Evolutionary conservation across 108 stramenopile species (phyloP).

Genomic region (Cyclotella distinguenda): DNA sequence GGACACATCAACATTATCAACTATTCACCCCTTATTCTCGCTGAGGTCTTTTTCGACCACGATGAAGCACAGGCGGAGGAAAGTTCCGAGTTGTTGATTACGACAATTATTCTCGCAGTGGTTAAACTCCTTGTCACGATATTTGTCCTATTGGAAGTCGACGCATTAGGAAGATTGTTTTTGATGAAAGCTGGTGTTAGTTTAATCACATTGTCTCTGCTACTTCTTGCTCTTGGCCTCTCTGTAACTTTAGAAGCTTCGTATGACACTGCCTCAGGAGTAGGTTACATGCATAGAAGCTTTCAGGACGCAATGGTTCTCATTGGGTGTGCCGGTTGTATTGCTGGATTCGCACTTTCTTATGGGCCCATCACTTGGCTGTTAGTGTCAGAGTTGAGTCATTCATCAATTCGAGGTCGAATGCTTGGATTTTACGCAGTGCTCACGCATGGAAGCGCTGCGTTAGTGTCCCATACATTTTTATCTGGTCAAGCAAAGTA

Average conservation of each 20-base stretch:
- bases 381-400: constrained; percentile 55
- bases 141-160: constrained; percentile 54
- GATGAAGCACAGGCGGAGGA: constrained; percentile 35
- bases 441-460: constrained; percentile 42
- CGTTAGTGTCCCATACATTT: constrained; percentile 46
- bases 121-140: constrained; percentile 52
- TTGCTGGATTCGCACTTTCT: constrained; percentile 54
- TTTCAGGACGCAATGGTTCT: constrained; percentile 35
- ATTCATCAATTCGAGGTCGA: constrained; percentile 50
- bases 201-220: constrained; percentile 40
- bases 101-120: constrained; percentile 57
- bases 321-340: constrained; percentile 45
- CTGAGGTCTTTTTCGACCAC: constrained; percentile 44
- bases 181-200: constrained; percentile 51
- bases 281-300: constrained; percentile 28
- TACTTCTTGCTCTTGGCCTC: constrained; percentile 41
- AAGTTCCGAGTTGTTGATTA: constrained; percentile 35
- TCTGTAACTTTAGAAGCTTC: constrained; percentile 11
- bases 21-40: constrained; percentile 56
- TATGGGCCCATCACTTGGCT: constrained; percentile 65
- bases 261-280: constrained; percentile 12
- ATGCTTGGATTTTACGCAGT: constrained; percentile 51
- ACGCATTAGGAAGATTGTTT: constrained; percentile 50
- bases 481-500: constrained; percentile 42
- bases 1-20: constrained; percentile 61